Percentiles rank a stretch among this genome's conserved stretches.
Evolutionary conservation across 495 filamentous ascomycete genomes (phyloP).

Genomic region (Trichoderma parareesei): DNA sequence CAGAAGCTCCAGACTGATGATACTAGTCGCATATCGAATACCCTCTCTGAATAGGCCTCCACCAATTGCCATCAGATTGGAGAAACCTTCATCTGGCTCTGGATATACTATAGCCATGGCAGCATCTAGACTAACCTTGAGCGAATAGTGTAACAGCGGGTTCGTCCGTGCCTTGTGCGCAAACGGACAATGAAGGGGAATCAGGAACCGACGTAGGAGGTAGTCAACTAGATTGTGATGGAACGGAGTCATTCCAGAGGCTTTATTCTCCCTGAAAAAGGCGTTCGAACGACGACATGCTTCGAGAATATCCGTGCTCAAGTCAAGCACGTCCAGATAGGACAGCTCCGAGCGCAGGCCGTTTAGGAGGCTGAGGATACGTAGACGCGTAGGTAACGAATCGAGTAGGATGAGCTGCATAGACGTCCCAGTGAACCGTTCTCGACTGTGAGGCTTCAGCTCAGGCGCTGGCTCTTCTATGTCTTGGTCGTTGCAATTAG

Average conservation of each 20-base stretch:
- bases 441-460: constrained; percentile 25
- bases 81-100: constrained; percentile 31
- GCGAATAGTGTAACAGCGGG: constrained; percentile 49
- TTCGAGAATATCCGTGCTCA: constrained; percentile 35
- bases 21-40: constrained; percentile 25
- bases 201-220: constrained; percentile 43
- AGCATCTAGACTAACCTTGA: constrained; percentile 44
- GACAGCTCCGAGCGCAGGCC: constrained; percentile 37
- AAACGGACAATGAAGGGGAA: constrained; percentile 47
- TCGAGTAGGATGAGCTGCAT: constrained; percentile 43
- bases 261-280: constrained; percentile 16
- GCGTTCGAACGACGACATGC: constrained; percentile 27
- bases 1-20: constrained; percentile 34
- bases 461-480: constrained; percentile 35
- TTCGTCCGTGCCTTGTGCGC: constrained; percentile 39
- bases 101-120: constrained; percentile 43
- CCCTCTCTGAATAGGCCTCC: constrained; percentile 44
- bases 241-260: constrained; percentile 20
- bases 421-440: constrained; percentile 40
- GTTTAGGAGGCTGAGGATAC: constrained; percentile 43
- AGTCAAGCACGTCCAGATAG: constrained; percentile 42
- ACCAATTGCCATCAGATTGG: constrained; percentile 31
- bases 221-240: constrained; percentile 29
- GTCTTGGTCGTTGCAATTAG: constrained; percentile 51
- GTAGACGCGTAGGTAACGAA: constrained; percentile 40